These are phyloP conservation scores for Salvia sclarea DNA, from an alignment of 305 asterid genomes.

Conservation along the genomic window DNA sequence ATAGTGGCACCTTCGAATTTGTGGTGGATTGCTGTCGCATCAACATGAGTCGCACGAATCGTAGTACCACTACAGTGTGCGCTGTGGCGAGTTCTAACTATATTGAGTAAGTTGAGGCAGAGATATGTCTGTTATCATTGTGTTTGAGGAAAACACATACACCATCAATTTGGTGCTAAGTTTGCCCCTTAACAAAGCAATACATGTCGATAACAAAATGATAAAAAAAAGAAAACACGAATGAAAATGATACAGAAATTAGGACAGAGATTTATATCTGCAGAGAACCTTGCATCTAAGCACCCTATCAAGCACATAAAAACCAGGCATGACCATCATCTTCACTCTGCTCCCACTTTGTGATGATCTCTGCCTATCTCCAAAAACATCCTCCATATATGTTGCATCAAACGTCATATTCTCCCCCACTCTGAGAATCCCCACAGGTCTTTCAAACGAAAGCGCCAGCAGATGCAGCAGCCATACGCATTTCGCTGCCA, in stretches of 20 bases:
- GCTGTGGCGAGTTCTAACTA: too few species aligned
- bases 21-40: too few species aligned
- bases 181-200: not conserved
- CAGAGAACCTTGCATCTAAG: slow-evolving; percentile 84
- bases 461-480: slow-evolving; percentile 84
- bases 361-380: slow-evolving; percentile 51
- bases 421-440: slow-evolving; percentile 71
- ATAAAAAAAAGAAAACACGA: not conserved
- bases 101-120: not conserved
- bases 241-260: not conserved
- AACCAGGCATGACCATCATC: slow-evolving; percentile 96
- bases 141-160: not conserved
- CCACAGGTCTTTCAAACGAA: slow-evolving; percentile 61
- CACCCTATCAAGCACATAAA: slow-evolving; percentile 77
- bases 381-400: slow-evolving; percentile 78
- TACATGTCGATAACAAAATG: not conserved
- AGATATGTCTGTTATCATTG: not conserved
- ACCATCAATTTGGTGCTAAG: not conserved
- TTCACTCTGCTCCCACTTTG: slow-evolving; percentile 64
- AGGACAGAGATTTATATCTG: slow-evolving; percentile 56
- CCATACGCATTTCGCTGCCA: slow-evolving; percentile 88
- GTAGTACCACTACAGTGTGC: too few species aligned
- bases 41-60: too few species aligned
- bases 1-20: too few species aligned
- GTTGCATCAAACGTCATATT: slow-evolving; percentile 54